These are phyloP conservation scores for Ascochyta lentis DNA, from an alignment of 2,329 filamentous ascomycete species.

Conservation along the genomic window DNA sequence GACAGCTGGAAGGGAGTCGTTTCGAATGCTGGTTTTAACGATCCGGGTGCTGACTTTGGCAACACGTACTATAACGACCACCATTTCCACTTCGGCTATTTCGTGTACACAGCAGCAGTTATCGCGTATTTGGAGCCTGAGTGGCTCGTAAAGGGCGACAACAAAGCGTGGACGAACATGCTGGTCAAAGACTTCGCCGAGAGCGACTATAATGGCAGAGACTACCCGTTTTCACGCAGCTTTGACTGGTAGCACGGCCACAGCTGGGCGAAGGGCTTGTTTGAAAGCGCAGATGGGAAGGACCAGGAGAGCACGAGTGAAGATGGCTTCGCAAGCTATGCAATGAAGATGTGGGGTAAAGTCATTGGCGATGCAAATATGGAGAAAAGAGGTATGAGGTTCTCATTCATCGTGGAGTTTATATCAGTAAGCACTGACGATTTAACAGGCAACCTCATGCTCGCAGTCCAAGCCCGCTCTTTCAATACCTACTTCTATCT, in stretches of 20 bases:
- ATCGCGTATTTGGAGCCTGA: slow-evolving; percentile 78
- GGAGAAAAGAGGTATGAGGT: slow-evolving; percentile 66
- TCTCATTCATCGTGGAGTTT: too few relatives aligned
- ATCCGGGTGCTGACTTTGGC: slow-evolving; percentile 81
- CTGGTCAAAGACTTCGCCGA: slow-evolving; percentile 86
- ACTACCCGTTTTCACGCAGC: slow-evolving; percentile 79
- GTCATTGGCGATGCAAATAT: slow-evolving; percentile 77
- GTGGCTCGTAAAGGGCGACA: slow-evolving; percentile 69
- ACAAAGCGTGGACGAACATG: slow-evolving; percentile 81
- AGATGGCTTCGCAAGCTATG: slow-evolving; percentile 86
- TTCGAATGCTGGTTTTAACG: slow-evolving; percentile 76
- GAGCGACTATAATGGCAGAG: slow-evolving; percentile 67
- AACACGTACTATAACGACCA: slow-evolving; percentile 78
- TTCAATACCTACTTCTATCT: slow-evolving; percentile 86
- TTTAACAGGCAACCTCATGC: slow-evolving; percentile 74
- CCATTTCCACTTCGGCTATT: slow-evolving; percentile 78
- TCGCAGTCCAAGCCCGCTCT: slow-evolving; percentile 76
- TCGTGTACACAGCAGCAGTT: slow-evolving; percentile 83
- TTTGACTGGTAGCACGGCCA: slow-evolving; percentile 98
- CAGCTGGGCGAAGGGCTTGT: slow-evolving; percentile 86
- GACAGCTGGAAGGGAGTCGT: slow-evolving; percentile 79
- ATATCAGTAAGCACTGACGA: neutral
- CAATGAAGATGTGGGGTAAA: slow-evolving; percentile 91
- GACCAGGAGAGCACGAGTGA: slow-evolving; percentile 90
- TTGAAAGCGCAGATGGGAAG: slow-evolving; percentile 74